phyloP scores from a whole-genome alignment of 345 rosid species.

The Noccaea bulbosa region DNA sequence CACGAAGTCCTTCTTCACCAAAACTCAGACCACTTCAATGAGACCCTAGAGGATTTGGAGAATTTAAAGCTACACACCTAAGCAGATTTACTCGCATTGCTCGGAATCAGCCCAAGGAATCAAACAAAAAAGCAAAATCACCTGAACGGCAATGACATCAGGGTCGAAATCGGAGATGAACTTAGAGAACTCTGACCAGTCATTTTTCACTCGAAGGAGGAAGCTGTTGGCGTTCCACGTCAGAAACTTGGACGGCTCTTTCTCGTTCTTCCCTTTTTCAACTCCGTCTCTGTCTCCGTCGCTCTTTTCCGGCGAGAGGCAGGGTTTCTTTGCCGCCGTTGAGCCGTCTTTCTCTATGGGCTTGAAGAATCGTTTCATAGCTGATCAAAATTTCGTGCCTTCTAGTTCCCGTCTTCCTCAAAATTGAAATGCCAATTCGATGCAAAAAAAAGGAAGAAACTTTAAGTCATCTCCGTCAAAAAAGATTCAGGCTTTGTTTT shows the following conservation, averaged over 20 bases:
- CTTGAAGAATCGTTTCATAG: conserved; percentile 94
- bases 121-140: conserved; percentile 8
- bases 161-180: conserved; percentile 73
- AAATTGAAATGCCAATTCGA: conserved; percentile 8
- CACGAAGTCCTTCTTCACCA: background rate
- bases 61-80: background rate
- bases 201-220: conserved; percentile 86
- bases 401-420: background rate
- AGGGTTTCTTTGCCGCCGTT: conserved; percentile 67
- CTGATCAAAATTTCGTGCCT: conserved; percentile 15
- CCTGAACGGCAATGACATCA: conserved; percentile 90
- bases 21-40: background rate
- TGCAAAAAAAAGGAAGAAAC: background rate
- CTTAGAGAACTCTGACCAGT: conserved; percentile 81
- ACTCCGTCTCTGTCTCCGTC: conserved; percentile 30
- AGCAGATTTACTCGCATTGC: conserved; percentile 30
- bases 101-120: background rate
- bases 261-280: conserved; percentile 40
- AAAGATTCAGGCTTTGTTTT: conserved; percentile 10
- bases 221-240: conserved; percentile 98
- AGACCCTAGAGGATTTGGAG: conserved; percentile 24
- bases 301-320: conserved; percentile 47
- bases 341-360: conserved; percentile 80
- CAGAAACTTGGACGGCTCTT: conserved; percentile 75
- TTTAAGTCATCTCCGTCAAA: conserved; percentile 17